These are phyloP conservation scores for Zymoseptoria passerinii DNA, from an alignment of 2,329 filamentous ascomycete species.

Conservation along the genomic window DNA sequence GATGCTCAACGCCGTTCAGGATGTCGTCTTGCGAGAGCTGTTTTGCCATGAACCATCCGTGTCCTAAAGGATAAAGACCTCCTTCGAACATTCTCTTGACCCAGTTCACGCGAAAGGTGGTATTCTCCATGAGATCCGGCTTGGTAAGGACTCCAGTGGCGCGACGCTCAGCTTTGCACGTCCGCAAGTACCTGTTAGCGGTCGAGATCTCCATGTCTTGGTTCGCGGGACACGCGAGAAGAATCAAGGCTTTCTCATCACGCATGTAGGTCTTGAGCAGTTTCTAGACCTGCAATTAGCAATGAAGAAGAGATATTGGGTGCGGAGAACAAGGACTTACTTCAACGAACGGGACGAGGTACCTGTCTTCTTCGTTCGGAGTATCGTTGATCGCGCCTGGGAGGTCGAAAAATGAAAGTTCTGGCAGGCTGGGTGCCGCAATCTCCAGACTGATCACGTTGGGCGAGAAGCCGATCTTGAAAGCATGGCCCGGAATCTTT, in stretches of 20 bases:
- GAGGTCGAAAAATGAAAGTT: slow-evolving; percentile 76
- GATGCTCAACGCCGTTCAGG: slow-evolving; percentile 36
- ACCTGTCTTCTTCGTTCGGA: slow-evolving; percentile 51
- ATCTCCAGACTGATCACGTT: slow-evolving; percentile 75
- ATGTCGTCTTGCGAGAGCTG: slow-evolving; percentile 50
- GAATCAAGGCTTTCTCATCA: slow-evolving; percentile 62
- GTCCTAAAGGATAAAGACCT: slow-evolving; percentile 53
- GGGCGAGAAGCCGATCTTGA: slow-evolving; percentile 63
- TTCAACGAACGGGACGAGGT: slow-evolving; percentile 62
- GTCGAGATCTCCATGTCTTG: slow-evolving; percentile 68
- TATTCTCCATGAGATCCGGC: slow-evolving; percentile 58
- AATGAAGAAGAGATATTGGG: background rate
- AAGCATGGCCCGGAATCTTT: background rate
- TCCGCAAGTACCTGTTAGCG: slow-evolving; percentile 54
- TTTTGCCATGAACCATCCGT: slow-evolving; percentile 73
- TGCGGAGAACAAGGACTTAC: background rate
- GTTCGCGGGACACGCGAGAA: slow-evolving; percentile 71
- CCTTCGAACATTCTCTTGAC: slow-evolving; percentile 42
- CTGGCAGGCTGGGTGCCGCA: slow-evolving; percentile 59
- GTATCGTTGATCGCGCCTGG: slow-evolving; percentile 72
- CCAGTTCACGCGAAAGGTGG: slow-evolving; percentile 25
- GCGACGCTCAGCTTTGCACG: slow-evolving; percentile 34
- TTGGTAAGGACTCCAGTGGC: slow-evolving; percentile 64
- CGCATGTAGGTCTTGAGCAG: slow-evolving; percentile 62
- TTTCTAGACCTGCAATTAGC: slow-evolving; percentile 32